Conservation (phyloP, 2,329 filamentous ascomycete genomes). For the Dothistroma pini region DNA sequence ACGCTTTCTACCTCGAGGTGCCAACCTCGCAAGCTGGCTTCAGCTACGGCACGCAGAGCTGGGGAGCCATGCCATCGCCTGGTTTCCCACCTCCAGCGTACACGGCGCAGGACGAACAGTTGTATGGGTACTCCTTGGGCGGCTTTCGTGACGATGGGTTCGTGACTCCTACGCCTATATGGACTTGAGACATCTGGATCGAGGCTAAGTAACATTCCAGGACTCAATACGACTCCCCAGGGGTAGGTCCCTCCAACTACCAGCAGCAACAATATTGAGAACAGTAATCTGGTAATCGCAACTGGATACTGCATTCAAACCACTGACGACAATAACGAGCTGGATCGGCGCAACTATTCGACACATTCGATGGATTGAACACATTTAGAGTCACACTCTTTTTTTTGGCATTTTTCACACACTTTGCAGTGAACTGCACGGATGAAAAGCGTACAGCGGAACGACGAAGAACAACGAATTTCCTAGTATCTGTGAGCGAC, state of each 20-base stretch:
- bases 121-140: conserved; percentile 31
- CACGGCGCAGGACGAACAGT: conserved; percentile 40
- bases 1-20: conserved; percentile 43
- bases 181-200: conserved; percentile 29
- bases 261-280: conserved; percentile 11
- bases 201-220: conserved; percentile 29
- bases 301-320: not conserved
- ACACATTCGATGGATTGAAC: not conserved
- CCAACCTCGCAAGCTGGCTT: conserved; percentile 34
- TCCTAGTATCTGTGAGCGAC: not conserved
- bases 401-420: not conserved
- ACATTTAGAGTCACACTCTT: not conserved
- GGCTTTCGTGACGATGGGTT: conserved; percentile 35
- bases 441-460: not conserved
- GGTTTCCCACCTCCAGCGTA: conserved; percentile 33
- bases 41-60: conserved; percentile 30
- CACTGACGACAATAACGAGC: not conserved
- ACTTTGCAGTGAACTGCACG: not conserved
- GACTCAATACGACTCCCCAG: conserved; percentile 22
- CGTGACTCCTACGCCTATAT: conserved; percentile 34
- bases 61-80: conserved; percentile 35
- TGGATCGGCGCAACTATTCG: not conserved
- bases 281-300: not conserved
- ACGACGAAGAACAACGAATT: not conserved
- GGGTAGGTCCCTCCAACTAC: conserved; percentile 21